phyloP scores from a whole-genome alignment of 805 yeast genomes.

The Saccharomycopsis javanensis region DNA sequence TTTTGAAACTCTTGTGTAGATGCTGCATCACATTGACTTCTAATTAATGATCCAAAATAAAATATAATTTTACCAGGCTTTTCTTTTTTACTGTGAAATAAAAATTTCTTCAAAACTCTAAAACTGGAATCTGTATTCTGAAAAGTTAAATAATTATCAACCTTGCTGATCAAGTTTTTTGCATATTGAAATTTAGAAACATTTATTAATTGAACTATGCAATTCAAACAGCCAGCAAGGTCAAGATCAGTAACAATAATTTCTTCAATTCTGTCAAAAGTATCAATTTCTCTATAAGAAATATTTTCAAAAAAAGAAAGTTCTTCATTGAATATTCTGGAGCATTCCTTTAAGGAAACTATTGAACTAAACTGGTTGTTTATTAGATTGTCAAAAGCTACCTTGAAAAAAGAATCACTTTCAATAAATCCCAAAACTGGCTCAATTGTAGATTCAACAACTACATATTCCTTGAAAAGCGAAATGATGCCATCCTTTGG shows the following conservation, averaged over 20 bases:
- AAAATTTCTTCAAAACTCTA: slow-evolving; percentile 3
- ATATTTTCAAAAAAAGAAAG: slow-evolving; percentile 9
- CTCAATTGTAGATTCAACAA: background rate
- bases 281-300: background rate
- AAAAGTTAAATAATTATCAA: slow-evolving; percentile 3
- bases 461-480: slow-evolving; percentile 9
- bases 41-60: background rate
- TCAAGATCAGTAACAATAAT: slow-evolving; percentile 10
- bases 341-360: background rate
- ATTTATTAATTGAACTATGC: background rate
- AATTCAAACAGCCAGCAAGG: slow-evolving; percentile 7
- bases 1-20: background rate
- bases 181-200: background rate
- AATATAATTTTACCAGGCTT: background rate
- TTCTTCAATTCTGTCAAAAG: slow-evolving; percentile 1
- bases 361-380: background rate
- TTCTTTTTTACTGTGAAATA: background rate
- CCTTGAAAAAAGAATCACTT: background rate
- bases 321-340: background rate
- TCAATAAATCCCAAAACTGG: background rate
- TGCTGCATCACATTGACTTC: background rate
- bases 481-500: slow-evolving; percentile 23
- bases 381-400: background rate
- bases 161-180: background rate
- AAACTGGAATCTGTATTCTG: background rate